Evolutionary conservation across 1,284 basidiomycete species (phyloP), one percentile per base, ranked within the genome.

Genomic region (Pascua sp.): DNA sequence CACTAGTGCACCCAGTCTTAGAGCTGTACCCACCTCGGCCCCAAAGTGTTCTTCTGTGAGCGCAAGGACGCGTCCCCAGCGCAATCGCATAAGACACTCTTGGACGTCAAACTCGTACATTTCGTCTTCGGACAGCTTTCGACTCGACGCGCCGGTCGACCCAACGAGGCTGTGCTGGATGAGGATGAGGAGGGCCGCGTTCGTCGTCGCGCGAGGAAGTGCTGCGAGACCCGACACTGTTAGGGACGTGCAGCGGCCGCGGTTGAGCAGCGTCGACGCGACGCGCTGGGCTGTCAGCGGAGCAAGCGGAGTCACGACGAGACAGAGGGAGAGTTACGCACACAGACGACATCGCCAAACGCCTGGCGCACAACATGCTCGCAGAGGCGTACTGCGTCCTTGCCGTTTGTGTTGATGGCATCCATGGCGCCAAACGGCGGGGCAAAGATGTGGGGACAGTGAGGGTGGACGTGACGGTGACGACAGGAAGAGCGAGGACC

Each of bases 111-210:
- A 81, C 57, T 78, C 73, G 59, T 72, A 73, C 54, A 88, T 82
- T 67, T 91, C 89, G 36, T 72, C 72, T 47, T 86, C 89, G n/a
- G 86, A 85, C 40, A 86, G 84, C 11, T 55, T 53, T 43, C 63
- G 63, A 11, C 59, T 57, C 37, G 66, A 70, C 5, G 83, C 83
- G 47, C 83, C 82, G 3, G 89, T 86, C 69, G 92, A 87, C 84
- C 90, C 91, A 42, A 94, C 82, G 53, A 97, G 79, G 73, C 94
- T 92, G 75, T 98, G 94, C 76, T 98, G 94, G 24, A 94, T 83
- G 52, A 98, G 84, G 50, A 89, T 84, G 55, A 98, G 79, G 49
- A 97, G 80, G 36, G 86, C 82, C 17, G 87, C 86, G 53, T 69
- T 57, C 8, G 69, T 61, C 1, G 83, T 84, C 15, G 86, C 82